A percentile compares a stretch with the other conserved stretches of the same genome.
Evolutionary conservation across 225 moss, liverwort and hornwort species (phyloP).

Genomic region (Polytrichum commune): DNA sequence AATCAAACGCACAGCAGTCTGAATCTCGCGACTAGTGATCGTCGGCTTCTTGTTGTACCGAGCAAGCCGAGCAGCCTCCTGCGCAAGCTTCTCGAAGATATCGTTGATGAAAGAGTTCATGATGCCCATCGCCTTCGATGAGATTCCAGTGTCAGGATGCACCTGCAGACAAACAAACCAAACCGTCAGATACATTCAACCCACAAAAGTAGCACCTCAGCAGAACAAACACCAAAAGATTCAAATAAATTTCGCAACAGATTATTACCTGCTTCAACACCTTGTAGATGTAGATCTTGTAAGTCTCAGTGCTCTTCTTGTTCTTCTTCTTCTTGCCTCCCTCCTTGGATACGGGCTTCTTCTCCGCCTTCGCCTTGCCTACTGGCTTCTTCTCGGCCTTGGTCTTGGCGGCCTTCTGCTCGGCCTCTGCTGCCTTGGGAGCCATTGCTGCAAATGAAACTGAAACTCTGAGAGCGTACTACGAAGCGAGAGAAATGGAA

Average conservation of each 20-base stretch:
- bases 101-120: conserved; percentile 36
- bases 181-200: neutral
- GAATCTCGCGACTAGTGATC: conserved; percentile 29
- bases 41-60: conserved; percentile 33
- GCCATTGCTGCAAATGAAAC: conserved; percentile 4
- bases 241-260: neutral
- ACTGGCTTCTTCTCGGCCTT: conserved; percentile 37
- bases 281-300: conserved; percentile 27
- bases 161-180: neutral
- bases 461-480: neutral
- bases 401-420: conserved; percentile 27
- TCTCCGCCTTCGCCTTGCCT: conserved; percentile 27
- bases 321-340: conserved; percentile 23
- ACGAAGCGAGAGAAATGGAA: too few species aligned
- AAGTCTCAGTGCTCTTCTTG: conserved; percentile 29
- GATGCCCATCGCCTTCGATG: conserved; percentile 33
- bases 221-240: neutral
- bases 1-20: conserved; percentile 23
- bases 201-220: neutral
- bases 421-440: conserved; percentile 12
- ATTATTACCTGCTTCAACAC: neutral
- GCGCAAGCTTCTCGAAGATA: conserved; percentile 28
- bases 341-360: conserved; percentile 23
- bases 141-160: conserved; percentile 30
- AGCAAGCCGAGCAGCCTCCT: conserved; percentile 25